Conservation (phyloP, 2,329 filamentous ascomycete genomes). For the Trichothecium sympodiale region DNA sequence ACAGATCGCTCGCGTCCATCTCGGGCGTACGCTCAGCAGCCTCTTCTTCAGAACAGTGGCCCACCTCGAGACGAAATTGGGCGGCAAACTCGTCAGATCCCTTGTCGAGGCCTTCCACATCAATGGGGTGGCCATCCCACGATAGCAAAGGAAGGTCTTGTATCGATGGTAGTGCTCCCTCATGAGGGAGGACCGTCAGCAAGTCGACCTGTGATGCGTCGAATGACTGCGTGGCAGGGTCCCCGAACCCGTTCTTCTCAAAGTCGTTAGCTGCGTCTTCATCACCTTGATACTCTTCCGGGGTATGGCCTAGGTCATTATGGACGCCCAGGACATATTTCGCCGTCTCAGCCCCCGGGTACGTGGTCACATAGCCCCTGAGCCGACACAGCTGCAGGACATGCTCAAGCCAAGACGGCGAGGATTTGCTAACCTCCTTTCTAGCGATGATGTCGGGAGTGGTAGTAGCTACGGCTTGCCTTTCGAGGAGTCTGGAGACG, state of each 20-base stretch:
- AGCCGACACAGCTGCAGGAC: conserved; percentile 64
- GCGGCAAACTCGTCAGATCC: conserved; percentile 40
- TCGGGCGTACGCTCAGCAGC: conserved; percentile 11
- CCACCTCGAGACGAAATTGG: conserved; percentile 52
- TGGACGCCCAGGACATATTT: conserved; percentile 61
- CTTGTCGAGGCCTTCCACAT: conserved; percentile 25
- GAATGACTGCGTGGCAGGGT: conserved; percentile 21
- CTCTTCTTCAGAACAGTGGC: conserved; percentile 45
- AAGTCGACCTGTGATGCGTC: conserved; percentile 32
- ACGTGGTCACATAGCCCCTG: conserved; percentile 68
- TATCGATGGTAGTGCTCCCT: conserved; percentile 31
- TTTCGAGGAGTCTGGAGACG: conserved; percentile 50
- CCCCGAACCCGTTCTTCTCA: conserved; percentile 14
- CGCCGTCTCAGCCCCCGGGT: conserved; percentile 51
- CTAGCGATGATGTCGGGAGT: conserved; percentile 29
- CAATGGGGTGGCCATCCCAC: conserved; percentile 47
- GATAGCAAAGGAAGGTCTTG: conserved; percentile 46
- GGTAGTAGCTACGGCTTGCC: conserved; percentile 21
- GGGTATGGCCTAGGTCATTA: conserved; percentile 58
- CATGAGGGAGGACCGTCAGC: conserved; percentile 34
- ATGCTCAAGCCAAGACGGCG: conserved; percentile 71
- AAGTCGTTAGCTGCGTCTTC: conserved; percentile 10
- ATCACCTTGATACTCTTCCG: conserved; percentile 51
- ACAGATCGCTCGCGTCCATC: conserved; percentile 48
- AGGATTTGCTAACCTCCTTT: conserved; percentile 55